Percentiles rank a stretch among this genome's conserved stretches.
phyloP scores from a whole-genome alignment of 1,284 basidiomycete species.

The Cryptococcus jaspeensis region DNA sequence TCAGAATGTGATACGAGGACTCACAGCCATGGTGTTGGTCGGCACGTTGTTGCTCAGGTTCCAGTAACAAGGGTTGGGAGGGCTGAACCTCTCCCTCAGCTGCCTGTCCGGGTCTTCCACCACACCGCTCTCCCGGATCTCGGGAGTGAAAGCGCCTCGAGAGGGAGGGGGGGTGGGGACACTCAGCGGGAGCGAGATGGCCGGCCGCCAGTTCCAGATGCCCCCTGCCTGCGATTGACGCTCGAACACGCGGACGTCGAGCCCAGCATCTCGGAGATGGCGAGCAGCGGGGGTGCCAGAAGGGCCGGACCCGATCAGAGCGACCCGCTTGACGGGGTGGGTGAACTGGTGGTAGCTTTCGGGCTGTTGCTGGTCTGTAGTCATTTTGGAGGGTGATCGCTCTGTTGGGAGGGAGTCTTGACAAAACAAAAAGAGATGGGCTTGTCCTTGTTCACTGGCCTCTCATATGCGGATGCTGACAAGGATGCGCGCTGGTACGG shows the following conservation, averaged over 20 bases:
- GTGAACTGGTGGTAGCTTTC: background rate
- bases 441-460: no score
- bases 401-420: no score
- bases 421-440: no score
- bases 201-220: slow-evolving; percentile 38
- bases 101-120: slow-evolving; percentile 35
- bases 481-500: no score
- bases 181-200: slow-evolving; percentile 48
- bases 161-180: slow-evolving; percentile 53
- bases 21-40: slow-evolving; percentile 40
- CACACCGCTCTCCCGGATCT: slow-evolving; percentile 31
- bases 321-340: slow-evolving; percentile 2
- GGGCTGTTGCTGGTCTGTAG: background rate
- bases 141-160: slow-evolving; percentile 52
- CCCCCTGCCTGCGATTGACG: slow-evolving; percentile 6
- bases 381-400: background rate
- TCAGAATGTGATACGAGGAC: slow-evolving; percentile 2
- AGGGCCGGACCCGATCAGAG: slow-evolving; percentile 9
- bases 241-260: slow-evolving; percentile 5
- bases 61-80: slow-evolving; percentile 55
- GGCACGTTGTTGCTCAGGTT: slow-evolving; percentile 55
- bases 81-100: slow-evolving; percentile 44
- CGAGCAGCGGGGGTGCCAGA: slow-evolving; percentile 7
- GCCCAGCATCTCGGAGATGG: slow-evolving; percentile 8
- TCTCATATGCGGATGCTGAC: no score